phyloP scores from a whole-genome alignment of 306 rosid genomes.

The Myrica gale region DNA sequence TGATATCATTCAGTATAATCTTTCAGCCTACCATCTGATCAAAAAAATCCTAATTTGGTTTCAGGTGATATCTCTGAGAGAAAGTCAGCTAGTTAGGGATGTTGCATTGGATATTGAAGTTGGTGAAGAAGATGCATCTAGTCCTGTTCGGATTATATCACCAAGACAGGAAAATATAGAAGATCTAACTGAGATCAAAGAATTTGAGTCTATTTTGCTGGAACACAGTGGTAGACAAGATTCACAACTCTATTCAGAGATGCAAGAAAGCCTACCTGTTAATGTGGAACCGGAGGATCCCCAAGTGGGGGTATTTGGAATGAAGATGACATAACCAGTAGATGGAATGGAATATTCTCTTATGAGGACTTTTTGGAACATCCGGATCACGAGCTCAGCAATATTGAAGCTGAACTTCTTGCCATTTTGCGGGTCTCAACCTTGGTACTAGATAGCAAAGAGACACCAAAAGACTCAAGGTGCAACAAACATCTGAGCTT shows the following conservation, averaged over 20 bases:
- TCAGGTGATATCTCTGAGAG: slow-evolving; percentile 84
- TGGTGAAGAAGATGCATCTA: slow-evolving; percentile 40
- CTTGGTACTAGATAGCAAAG: slow-evolving; percentile 50
- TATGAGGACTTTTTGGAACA: slow-evolving; percentile 61
- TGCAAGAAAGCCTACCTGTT: slow-evolving; percentile 31
- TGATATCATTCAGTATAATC: slow-evolving; percentile 13
- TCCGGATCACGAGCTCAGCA: slow-evolving; percentile 59
- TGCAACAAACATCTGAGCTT: slow-evolving; percentile 67
- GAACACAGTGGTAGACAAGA: slow-evolving; percentile 37
- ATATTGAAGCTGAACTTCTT: slow-evolving; percentile 70
- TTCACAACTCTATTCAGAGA: slow-evolving; percentile 29
- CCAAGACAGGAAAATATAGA: slow-evolving; percentile 46
- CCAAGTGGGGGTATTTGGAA: slow-evolving; percentile 18
- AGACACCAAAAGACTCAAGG: slow-evolving; percentile 54
- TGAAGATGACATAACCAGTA: slow-evolving; percentile 36
- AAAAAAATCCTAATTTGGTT: slow-evolving; percentile 36
- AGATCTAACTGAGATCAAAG: slow-evolving; percentile 29
- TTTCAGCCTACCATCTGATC: slow-evolving; percentile 18
- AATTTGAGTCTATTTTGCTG: slow-evolving; percentile 24
- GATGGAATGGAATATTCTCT: slow-evolving; percentile 50
- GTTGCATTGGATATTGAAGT: slow-evolving; percentile 60
- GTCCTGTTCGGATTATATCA: slow-evolving; percentile 65
- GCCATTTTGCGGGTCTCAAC: slow-evolving; percentile 62
- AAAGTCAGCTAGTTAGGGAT: slow-evolving; percentile 72
- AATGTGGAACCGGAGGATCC: slow-evolving; percentile 39